A percentile compares a stretch with the other conserved stretches of the same genome.
phyloP scores from a whole-genome alignment of 2,329 filamentous ascomycete genomes.

The Neonectria ditissima region DNA sequence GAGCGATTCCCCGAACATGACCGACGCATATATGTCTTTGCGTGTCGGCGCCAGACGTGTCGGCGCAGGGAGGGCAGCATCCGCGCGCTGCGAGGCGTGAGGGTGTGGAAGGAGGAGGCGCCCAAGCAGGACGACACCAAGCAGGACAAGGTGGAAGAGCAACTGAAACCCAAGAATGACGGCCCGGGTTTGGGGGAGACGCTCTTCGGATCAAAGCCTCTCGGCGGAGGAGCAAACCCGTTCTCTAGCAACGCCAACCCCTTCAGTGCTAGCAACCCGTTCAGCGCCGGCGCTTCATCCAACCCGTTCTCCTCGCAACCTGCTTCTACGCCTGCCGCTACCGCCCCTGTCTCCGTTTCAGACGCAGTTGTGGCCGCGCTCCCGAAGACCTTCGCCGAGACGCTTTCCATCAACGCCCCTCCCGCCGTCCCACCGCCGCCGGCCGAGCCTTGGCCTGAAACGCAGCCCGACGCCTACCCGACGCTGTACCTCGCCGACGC shows the following conservation, averaged over 20 bases:
- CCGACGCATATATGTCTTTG: conserved; percentile 87
- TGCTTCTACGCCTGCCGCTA: conserved; percentile 21
- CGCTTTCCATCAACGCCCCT: conserved; percentile 77
- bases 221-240: conserved; percentile 63
- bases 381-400: conserved; percentile 76
- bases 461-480: conserved; percentile 79
- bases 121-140: conserved; percentile 43
- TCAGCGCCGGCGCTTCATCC: conserved; percentile 41
- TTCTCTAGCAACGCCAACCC: conserved; percentile 68
- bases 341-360: conserved; percentile 27
- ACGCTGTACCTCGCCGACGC: conserved; percentile 85
- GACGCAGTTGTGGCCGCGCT: conserved; percentile 52
- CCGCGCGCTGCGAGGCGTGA: conserved; percentile 77
- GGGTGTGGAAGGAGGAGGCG: conserved; percentile 60
- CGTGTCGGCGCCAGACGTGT: conserved; percentile 82
- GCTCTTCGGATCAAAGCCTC: conserved; percentile 74
- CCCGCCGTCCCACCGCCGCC: conserved; percentile 51
- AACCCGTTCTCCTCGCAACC: conserved; percentile 48
- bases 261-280: conserved; percentile 54
- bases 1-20: conserved; percentile 89
- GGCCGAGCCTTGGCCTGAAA: conserved; percentile 80
- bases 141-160: conserved; percentile 49
- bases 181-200: conserved; percentile 70
- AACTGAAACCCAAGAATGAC: conserved; percentile 50
- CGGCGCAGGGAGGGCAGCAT: conserved; percentile 86